Evolutionary conservation across 1,139 yeast genomes (phyloP), one percentile per base, ranked within the genome.

Genomic region (Kazachstania sp.): DNA sequence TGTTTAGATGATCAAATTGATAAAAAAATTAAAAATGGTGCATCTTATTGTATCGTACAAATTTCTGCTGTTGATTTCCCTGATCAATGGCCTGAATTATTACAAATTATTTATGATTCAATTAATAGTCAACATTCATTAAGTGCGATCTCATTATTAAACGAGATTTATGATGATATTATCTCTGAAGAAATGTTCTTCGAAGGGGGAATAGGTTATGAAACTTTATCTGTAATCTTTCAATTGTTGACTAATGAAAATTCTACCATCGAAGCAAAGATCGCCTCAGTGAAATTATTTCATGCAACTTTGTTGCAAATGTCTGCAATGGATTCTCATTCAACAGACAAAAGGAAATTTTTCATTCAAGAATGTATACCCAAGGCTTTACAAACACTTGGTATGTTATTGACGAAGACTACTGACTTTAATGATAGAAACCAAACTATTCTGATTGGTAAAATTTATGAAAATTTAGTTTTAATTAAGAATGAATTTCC

Each of bases 1-100:
- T 73, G 83, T n/a, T 68, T 77, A 1, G 62, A 73, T 8, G 72
- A 77, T 15, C 26, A 43, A 2, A 61, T 71, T 0, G 74, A 76
- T 51, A 71, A 83, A n/a, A 84, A 83, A 57, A 69, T 88, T 16
- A 71, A 88, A 50, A 75, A 74, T 36, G 77, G 86, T 44, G 78
- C 85, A 2, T 80, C 92, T 0, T 81, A 86, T 54, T 82, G 86
- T 13, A 77, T 87, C 26, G 85, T 86, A 2, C 95, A 85, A 57
- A 85, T 92, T 23, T 90, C 95, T 0, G 84, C 86, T 1, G 85
- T 83, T 1, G 98, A 92, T 60, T 90, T 79, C 60, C 98, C 98
- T 0, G 97, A 92, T 58, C 95, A 87, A 60, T 92, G 97, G 97
- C 95, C 97, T 0, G 74, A 73, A 30, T 70, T 92, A 42, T 63